Conservation (phyloP, 2,329 filamentous ascomycete genomes). For the Fusarium lateritium region DNA sequence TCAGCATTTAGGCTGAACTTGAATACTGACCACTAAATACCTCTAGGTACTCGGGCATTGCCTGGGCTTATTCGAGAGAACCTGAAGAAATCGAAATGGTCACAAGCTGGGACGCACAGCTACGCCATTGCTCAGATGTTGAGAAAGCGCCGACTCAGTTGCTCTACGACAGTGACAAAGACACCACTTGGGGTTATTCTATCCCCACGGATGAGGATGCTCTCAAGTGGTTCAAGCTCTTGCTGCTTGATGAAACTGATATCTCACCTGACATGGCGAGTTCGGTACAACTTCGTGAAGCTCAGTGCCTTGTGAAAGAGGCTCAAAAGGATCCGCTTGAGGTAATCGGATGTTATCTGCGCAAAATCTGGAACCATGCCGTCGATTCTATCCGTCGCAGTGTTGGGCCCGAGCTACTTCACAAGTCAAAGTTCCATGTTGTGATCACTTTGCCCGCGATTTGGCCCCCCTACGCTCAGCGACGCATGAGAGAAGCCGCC, state of each 20-base stretch:
- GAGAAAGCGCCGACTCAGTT: constrained; percentile 54
- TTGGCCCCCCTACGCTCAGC: constrained; percentile 58
- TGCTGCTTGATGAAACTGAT: constrained; percentile 54
- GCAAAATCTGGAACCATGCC: constrained; percentile 53
- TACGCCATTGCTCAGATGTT: constrained; percentile 45
- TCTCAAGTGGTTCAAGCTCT: constrained; percentile 60
- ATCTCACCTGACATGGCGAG: constrained; percentile 39
- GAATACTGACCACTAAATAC: neutral
- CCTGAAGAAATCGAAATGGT: constrained; percentile 51
- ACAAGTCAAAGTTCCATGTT: constrained; percentile 51
- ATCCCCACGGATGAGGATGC: constrained; percentile 43
- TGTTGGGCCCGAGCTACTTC: constrained; percentile 32
- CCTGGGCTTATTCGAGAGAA: constrained; percentile 54
- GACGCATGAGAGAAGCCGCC: constrained; percentile 55
- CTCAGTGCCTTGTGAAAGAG: neutral
- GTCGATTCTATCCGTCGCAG: constrained; percentile 46
- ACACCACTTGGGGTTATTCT: constrained; percentile 53
- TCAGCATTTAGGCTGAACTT: no score
- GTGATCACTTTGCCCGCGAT: constrained; percentile 62
- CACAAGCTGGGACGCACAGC: constrained; percentile 49
- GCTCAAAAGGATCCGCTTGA: constrained; percentile 46
- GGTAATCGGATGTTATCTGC: constrained; percentile 53
- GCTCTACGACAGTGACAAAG: neutral
- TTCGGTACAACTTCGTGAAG: constrained; percentile 42
- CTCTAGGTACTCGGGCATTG: constrained; percentile 57